Base-by-base conservation (phyloP, 176 grass and related monocot genomes). In the Cenchrus americanus region DNA sequence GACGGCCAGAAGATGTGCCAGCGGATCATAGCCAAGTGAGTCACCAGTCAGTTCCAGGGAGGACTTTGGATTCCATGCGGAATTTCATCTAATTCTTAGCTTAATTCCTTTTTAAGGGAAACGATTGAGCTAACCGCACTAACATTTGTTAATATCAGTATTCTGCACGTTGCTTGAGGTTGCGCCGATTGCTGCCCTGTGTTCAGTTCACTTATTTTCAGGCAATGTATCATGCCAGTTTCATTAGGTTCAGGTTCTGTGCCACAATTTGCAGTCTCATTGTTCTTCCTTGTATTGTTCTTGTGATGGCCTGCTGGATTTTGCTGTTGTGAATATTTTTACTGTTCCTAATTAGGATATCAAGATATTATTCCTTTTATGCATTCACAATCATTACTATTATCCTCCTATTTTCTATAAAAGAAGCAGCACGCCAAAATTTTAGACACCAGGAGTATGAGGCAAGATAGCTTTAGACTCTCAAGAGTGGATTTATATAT, bases 1-100 rank as follows among this genome's bases (percentile, higher is more conserved):
- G 88, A 91, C 0, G 86, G 77, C 52, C 86, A 91, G 80, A 93
- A 91, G 86, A 91, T 89, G 84, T 93, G 82, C 51, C 67, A 87
- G 87, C 76, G 87, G 70, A 67, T 87, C 51, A 72, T 93, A 51
- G 34, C 85, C 65, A 96, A 84, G 91, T 89, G 85, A 84, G 77
- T 21, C 34, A 5, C 1, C 13, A 84, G 77, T 21, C 34, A 5
- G 1, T 8, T 22, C 7, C 23, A 4, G 18, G 2, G 19, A 27
- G 42, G 41, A 6, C 1, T 15, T 52, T 15, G 21, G 52, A 14
- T 7, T 58, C 17, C 10, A 71, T 27, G 12, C 23, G 2, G 7
- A 7, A 30, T 50, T 67, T 60, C 2, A 27, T 37, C 30, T 60
- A 14, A 24, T 42, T 64, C 59, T 59, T 17, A 42, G 70, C 43